These are phyloP conservation scores for Limonium bicolor DNA, from an alignment of 148 eudicot genomes.

Conservation along the genomic window DNA sequence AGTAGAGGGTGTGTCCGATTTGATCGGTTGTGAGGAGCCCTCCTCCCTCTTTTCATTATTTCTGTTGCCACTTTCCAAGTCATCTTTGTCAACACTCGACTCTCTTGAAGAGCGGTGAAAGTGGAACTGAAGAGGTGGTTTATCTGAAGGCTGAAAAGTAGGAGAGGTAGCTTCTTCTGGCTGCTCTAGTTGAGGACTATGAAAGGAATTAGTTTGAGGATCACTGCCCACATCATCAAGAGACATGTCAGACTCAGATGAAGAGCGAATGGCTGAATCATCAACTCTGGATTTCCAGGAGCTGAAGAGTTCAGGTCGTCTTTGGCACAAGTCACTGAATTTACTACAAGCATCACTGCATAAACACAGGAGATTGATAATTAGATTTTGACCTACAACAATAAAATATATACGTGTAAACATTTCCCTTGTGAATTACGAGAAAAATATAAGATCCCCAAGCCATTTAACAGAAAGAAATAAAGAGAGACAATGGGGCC, in stretches of 20 bases:
- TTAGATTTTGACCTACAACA: too few relatives aligned
- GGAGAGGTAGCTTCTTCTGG: slow-evolving; percentile 14
- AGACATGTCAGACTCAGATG: slow-evolving; percentile 84
- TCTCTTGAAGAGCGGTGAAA: slow-evolving; percentile 32
- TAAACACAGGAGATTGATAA: too few relatives aligned
- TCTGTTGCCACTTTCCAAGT: slow-evolving; percentile 10
- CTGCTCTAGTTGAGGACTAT: slow-evolving; percentile 4
- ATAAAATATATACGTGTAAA: too few relatives aligned
- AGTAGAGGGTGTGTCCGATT: slow-evolving; percentile 15
- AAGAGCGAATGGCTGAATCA: slow-evolving; percentile 52
- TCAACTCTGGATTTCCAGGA: slow-evolving; percentile 21
- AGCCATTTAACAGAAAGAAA: too few relatives aligned
- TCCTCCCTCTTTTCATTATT: slow-evolving; percentile 25
- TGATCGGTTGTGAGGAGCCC: not conserved
- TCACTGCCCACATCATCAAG: slow-evolving; percentile 40
- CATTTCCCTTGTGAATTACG: too few relatives aligned
- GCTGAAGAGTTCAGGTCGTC: slow-evolving; percentile 48
- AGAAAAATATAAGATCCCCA: too few relatives aligned
- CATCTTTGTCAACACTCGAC: slow-evolving; percentile 32
- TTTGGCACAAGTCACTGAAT: slow-evolving; percentile 41
- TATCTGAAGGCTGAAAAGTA: slow-evolving; percentile 6
- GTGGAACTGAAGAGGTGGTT: slow-evolving; percentile 12
- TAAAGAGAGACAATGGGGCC: too few relatives aligned
- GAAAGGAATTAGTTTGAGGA: slow-evolving; percentile 3
- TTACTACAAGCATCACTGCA: slow-evolving; percentile 87